phyloP scores from a whole-genome alignment of 2,329 filamentous ascomycete species.

The Passalora sequoiae region DNA sequence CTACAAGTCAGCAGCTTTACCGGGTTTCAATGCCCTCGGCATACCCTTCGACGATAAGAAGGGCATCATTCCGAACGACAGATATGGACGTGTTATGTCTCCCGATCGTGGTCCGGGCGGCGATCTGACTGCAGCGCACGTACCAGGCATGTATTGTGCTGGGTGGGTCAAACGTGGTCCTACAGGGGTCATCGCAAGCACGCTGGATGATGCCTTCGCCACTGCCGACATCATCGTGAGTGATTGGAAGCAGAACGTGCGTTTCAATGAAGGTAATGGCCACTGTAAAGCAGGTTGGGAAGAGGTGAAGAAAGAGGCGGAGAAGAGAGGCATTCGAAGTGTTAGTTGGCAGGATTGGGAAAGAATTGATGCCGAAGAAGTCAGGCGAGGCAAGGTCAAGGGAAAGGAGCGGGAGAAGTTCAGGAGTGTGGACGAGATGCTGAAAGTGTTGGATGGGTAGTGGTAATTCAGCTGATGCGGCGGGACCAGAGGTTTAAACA shows the following conservation, averaged over 20 bases:
- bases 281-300: constrained; percentile 64
- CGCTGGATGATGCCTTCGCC: constrained; percentile 89
- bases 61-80: constrained; percentile 79
- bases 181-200: constrained; percentile 91
- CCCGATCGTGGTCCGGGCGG: constrained; percentile 38
- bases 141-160: constrained; percentile 80
- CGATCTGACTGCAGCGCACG: constrained; percentile 43
- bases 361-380: constrained; percentile 76
- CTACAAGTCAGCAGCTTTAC: constrained; percentile 75
- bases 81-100: constrained; percentile 63
- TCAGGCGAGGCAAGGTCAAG: constrained; percentile 54
- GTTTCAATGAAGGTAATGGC: constrained; percentile 39
- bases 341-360: constrained; percentile 84
- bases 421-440: constrained; percentile 53
- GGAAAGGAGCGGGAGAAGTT: constrained; percentile 77
- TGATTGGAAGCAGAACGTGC: constrained; percentile 60
- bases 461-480: no score
- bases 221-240: constrained; percentile 76
- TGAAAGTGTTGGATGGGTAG: constrained; percentile 41
- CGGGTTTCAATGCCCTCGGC: constrained; percentile 66
- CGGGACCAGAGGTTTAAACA: no score
- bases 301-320: constrained; percentile 59
- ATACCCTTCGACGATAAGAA: constrained; percentile 70
- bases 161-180: constrained; percentile 96
- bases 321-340: constrained; percentile 52